Evolutionary conservation across 495 filamentous ascomycete species (phyloP), one percentile per base, ranked within the genome.

Genomic region (Tuber indicum): DNA sequence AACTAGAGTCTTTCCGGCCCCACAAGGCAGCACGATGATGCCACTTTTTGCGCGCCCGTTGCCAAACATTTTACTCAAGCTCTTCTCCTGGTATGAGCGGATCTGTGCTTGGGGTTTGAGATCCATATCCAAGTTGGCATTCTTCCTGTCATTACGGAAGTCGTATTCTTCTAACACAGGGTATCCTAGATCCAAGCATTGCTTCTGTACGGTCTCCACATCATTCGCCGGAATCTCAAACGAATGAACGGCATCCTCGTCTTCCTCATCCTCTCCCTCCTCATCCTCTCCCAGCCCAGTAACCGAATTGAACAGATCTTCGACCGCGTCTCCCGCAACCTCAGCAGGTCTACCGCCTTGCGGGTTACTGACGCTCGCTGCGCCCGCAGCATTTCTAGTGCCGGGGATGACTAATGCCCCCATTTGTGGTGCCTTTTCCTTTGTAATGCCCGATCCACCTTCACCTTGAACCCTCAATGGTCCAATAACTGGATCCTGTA

Each of bases 21-120:
- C 96, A 85, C 96, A 99, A 72, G 96, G 96, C 79, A 99, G 84
- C 70, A 99, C 96, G 76, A 99, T 98, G 79, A 99, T 97, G 79
- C 96, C 96, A 85, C 93, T 96, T 85, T 97, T 96, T 36, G 96
- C 94, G 83, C 96, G 90, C 75, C 94, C 94, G 83, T 99, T 99
- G 81, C 96, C 94, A 82, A 99, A 99, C 96, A 99, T 98, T 84
- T 99, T 98, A 85, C 92, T 94, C 44, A 99, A 87, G 79, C 93
- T 95, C 86, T 97, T 95, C 85, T 99, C 96, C 85, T 99, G 96
- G 81, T 98, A 98, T 79, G 89, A 91, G 82, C 94, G 91, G 81
- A 97, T 97, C 81, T 92, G 90, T 0, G 93, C 93, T 81, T 89
- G 90, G 3, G 94, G 93, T 82, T 90, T 91, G 70, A 97, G 86